A percentile compares a stretch with the other conserved stretches of the same genome.
These are phyloP conservation scores for Agrocybe chaxingu DNA, from an alignment of 768 basidiomycete genomes.

Conservation along the genomic window DNA sequence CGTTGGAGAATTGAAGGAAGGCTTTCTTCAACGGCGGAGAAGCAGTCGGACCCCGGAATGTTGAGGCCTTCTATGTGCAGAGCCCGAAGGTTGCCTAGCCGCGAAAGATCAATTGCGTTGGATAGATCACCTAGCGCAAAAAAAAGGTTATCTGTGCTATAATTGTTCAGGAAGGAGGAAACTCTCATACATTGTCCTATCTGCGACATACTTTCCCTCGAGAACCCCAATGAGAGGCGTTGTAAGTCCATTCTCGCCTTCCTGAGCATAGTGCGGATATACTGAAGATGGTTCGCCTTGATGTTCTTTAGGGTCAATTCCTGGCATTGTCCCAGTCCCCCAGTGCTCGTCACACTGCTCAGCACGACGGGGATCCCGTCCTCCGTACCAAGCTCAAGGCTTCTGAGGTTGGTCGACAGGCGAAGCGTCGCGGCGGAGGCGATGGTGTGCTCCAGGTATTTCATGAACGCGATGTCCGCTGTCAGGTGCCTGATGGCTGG, in stretches of 20 bases:
- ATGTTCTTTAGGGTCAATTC: constrained; percentile 17
- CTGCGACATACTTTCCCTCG: constrained; percentile 1
- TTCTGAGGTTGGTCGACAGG: constrained; percentile 13
- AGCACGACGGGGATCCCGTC: constrained; percentile 25
- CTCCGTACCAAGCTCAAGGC: constrained; percentile 21
- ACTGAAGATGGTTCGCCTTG: constrained; percentile 12
- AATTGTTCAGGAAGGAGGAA: not conserved
- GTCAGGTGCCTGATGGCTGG: constrained; percentile 20
- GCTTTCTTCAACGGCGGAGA: constrained; percentile 6
- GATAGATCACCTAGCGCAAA: constrained; percentile 10
- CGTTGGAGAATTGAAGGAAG: constrained; percentile 16
- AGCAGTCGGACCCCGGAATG: not conserved
- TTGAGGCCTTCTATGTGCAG: constrained; percentile 17
- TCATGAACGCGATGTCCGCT: constrained; percentile 24
- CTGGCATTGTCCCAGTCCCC: constrained; percentile 1
- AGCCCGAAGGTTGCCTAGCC: constrained; percentile 14
- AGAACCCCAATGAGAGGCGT: constrained; percentile 14
- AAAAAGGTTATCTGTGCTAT: not conserved
- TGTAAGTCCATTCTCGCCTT: constrained; percentile 15
- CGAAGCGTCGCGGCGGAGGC: constrained; percentile 9
- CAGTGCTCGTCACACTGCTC: constrained; percentile 10
- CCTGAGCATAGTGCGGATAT: constrained; percentile 11
- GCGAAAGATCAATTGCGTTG: constrained; percentile 17
- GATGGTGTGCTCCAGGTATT: constrained; percentile 23
- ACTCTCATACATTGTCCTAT: constrained; percentile 8